These are phyloP conservation scores for Aphanoascus verrucosus DNA, from an alignment of 2,329 filamentous ascomycete genomes.

Conservation along the genomic window DNA sequence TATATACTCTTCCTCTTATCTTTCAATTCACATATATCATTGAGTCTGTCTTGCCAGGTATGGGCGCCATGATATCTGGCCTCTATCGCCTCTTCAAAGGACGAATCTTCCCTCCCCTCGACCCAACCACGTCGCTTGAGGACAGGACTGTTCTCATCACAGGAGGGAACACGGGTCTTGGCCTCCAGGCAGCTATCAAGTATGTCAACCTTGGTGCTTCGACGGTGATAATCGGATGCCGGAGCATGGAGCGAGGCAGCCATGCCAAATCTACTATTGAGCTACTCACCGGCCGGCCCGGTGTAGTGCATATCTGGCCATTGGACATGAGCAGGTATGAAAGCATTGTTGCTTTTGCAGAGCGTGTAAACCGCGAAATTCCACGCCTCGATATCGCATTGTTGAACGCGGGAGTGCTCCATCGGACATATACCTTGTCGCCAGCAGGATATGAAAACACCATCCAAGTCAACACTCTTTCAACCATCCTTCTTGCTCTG, in stretches of 20 bases:
- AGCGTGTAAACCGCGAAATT: slow-evolving; percentile 28
- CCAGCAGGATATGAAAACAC: slow-evolving; percentile 42
- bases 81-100: slow-evolving; percentile 10
- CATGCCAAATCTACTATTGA: slow-evolving; percentile 33
- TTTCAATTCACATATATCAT: neutral
- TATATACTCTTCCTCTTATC: neutral
- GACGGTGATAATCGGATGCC: slow-evolving; percentile 39
- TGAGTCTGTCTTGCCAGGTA: neutral
- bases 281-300: slow-evolving; percentile 20
- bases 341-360: slow-evolving; percentile 36
- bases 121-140: slow-evolving; percentile 32
- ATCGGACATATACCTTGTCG: slow-evolving; percentile 28
- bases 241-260: slow-evolving; percentile 35
- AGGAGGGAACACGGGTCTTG: slow-evolving; percentile 43
- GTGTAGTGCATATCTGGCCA: slow-evolving; percentile 35
- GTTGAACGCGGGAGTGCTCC: slow-evolving; percentile 38
- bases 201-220: slow-evolving; percentile 35
- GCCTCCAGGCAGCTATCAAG: slow-evolving; percentile 42
- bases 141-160: slow-evolving; percentile 42
- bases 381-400: slow-evolving; percentile 37
- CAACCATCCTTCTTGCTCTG: slow-evolving; percentile 45
- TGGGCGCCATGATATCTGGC: slow-evolving; percentile 7
- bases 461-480: slow-evolving; percentile 49
- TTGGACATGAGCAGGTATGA: slow-evolving; percentile 40
- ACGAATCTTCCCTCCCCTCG: slow-evolving; percentile 24